Base-by-base conservation (phyloP, 352 stramenopile genomes). In the Phytopythium ostracodes region DNA sequence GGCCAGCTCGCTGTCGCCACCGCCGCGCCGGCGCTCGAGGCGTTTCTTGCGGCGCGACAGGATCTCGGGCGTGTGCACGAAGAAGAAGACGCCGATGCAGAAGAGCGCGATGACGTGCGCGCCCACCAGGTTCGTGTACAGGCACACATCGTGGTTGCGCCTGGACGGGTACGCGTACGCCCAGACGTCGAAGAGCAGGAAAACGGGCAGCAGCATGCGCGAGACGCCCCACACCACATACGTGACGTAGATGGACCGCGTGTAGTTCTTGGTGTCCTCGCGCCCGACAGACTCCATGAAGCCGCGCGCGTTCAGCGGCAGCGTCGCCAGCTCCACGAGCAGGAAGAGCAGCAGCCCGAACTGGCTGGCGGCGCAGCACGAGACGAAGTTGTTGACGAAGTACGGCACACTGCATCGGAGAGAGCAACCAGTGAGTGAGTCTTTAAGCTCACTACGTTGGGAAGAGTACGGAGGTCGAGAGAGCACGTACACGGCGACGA, bases 341-440 rank as follows among this genome's bases (percentile, higher is more conserved):
- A 94, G 65, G 43, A 91, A 94, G 31, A 94, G 70, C 49, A 92
- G 64, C 51, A 94, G 62, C 6, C 80, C 83, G 44, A 90, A 94
- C 58, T 92, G 81, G 15, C 77, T 87, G 18, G 83, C 81, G 14
- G 76, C 81, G 56, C 85, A 94, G 69, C 82, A 91, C 51, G 85
- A 86, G 20, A 90, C 65, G 59, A 94, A 94, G 68, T 94, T 94
- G 79, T 94, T 92, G 70, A 94, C 90, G 14, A 86, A 78, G 65
- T 94, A 94, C 38, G 85, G 85, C 12, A 92, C 64, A 15, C 84
- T 92, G 60, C 38, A 7, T 7, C 46, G 22, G 15, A 44, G 36
- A 15, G 47, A 18, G 68, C 17, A 56, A 20, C 33, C 33, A 38
- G 4, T 9, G 35, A 8, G 27, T 54, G 9, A 38, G 25, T 36